phyloP scores from a whole-genome alignment of 2,329 filamentous ascomycete species.

The Penicillium sp. region DNA sequence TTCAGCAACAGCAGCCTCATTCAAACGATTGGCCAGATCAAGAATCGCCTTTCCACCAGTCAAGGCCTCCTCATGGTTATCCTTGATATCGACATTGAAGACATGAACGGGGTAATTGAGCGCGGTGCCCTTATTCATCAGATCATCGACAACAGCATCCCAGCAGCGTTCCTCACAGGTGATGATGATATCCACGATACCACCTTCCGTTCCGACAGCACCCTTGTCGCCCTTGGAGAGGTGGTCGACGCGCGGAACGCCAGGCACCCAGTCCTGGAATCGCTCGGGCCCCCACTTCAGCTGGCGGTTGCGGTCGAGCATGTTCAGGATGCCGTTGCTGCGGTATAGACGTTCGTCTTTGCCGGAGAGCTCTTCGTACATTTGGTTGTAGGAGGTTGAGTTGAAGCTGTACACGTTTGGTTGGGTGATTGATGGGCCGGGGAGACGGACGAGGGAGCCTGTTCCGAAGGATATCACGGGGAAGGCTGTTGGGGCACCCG shows the following conservation, averaged over 20 bases:
- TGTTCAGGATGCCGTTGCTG: conserved; percentile 89
- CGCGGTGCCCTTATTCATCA: conserved; percentile 78
- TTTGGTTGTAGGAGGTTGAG: conserved; percentile 88
- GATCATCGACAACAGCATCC: conserved; percentile 94
- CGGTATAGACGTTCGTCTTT: conserved; percentile 88
- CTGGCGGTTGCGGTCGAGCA: conserved; percentile 86
- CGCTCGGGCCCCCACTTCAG: conserved; percentile 96
- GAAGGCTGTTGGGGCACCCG: conserved; percentile 75
- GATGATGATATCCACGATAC: conserved; percentile 89
- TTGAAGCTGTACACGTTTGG: conserved; percentile 99
- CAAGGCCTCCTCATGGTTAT: conserved; percentile 95
- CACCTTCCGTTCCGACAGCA: conserved; percentile 75
- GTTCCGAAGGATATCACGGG: conserved; percentile 99
- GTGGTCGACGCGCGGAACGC: conserved; percentile 75
- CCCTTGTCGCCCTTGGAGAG: conserved; percentile 68
- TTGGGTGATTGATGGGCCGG: conserved; percentile 84
- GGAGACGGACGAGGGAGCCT: conserved; percentile 87
- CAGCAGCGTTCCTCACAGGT: conserved; percentile 98
- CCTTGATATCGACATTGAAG: conserved; percentile 97
- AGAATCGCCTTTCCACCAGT: conserved; percentile 88
- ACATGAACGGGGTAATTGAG: conserved; percentile 94
- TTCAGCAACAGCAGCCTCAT: conserved; percentile 75
- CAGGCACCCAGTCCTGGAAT: conserved; percentile 96
- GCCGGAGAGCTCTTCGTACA: conserved; percentile 82
- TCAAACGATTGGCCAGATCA: conserved; percentile 82